Evolutionary conservation across 129 eudicot species (phyloP).

Genomic region (Gnaphalium uliginosum): DNA sequence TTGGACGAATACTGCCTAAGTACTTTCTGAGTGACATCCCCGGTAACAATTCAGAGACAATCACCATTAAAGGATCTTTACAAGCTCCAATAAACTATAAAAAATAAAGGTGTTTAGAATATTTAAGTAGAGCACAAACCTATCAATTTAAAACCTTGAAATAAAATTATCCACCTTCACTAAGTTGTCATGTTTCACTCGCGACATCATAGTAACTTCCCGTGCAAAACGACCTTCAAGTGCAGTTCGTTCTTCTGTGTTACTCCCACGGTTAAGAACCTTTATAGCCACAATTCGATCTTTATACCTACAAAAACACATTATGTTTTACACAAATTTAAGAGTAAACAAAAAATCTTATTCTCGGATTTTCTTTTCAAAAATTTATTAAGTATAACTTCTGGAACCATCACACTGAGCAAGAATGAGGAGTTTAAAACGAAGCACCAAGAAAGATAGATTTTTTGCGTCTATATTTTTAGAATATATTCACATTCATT

Average conservation of each 20-base stretch:
- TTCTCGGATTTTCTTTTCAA: not conserved
- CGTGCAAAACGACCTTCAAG: slow-evolving; percentile 89
- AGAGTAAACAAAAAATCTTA: not conserved
- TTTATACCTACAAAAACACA: slow-evolving; percentile 55
- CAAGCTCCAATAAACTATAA: slow-evolving; percentile 97
- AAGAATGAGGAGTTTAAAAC: not conserved
- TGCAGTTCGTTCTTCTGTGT: slow-evolving; percentile 64
- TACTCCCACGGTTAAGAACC: slow-evolving; percentile 81
- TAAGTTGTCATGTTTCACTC: slow-evolving; percentile 86
- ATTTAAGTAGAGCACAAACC: not conserved
- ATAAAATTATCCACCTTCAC: slow-evolving; percentile 63
- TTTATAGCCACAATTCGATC: slow-evolving; percentile 87
- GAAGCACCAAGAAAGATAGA: not conserved
- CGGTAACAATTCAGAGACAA: slow-evolving; percentile 85
- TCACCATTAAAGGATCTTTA: slow-evolving; percentile 97
- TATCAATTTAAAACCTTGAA: not conserved
- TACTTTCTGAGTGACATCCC: slow-evolving; percentile 96
- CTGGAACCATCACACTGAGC: slow-evolving; percentile 2
- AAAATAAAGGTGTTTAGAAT: not conserved
- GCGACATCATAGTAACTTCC: slow-evolving; percentile 94
- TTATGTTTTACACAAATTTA: not conserved
- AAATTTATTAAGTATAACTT: not conserved
- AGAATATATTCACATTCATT: slow-evolving; percentile 1
- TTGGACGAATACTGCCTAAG: slow-evolving; percentile 76
- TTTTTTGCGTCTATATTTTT: slow-evolving; percentile 3